Base-by-base conservation (phyloP, 2,329 filamentous ascomycete species). In the Penicillium frequentans region DNA sequence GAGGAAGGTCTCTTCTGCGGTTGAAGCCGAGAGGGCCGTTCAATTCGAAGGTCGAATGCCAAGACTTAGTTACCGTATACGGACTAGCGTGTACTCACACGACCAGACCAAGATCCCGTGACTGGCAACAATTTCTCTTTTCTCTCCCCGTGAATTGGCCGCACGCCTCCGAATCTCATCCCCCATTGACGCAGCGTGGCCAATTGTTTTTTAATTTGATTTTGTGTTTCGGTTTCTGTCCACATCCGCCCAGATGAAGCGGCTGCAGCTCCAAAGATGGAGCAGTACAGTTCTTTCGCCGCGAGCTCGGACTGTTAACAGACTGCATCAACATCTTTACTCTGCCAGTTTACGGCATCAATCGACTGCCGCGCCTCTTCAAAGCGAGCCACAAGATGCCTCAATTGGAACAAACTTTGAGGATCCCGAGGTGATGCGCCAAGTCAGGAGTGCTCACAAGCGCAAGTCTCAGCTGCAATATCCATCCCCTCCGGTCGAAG, bases 401-500 rank as follows among this genome's bases (percentile, higher is more conserved):
- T 61, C 64, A 52, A 64, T 72, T 57, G 66, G 70, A 52, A 59
- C 59, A 39, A 57, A 64, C 46, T 64, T 71, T 44, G 65, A 70
- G 42, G 62, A 69, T 55, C 55, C 67, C 23, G 49, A 56, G 19
- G 39, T 65, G 56, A 56, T 57, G 54, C 68, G 52, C 60, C 64
- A 62, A 67, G 67, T 65, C 27, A 43, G 53, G 37, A 57, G 55
- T 35, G 57, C 56, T 52, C 59, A 70, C 59, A 62, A 66, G 58
- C 66, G 65, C 67, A 63, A 70, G 66, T 62, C 69, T 56, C 68
- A 71, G 63, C 73, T 77, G 55, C 74, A 77, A 60, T 81, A 88
- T 62, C 89, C 90, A 52, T 93, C 91, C 68, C 91, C 91, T 64
- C 84, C 84, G 54, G 86, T 87, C 64, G 79, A 84, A 67, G 82